Base-by-base conservation (phyloP, 2,329 filamentous ascomycete species). In the Zasmidium cellare region DNA sequence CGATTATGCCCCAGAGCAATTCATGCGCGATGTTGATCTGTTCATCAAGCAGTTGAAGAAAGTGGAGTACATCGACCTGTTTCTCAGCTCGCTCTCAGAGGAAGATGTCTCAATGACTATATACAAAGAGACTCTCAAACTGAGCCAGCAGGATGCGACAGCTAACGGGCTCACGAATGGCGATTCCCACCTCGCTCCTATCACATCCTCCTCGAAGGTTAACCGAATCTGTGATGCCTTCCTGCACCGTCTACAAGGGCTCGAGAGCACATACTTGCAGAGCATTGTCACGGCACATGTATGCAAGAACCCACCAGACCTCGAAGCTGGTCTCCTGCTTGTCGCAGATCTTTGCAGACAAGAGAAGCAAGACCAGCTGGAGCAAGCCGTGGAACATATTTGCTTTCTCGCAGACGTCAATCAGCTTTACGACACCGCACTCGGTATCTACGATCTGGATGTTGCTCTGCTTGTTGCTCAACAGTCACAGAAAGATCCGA, bases 391-490 rank as follows among this genome's bases (percentile, higher is more conserved):
- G 20, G 92, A 97, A 71, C 94, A 99, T 70, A 97, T 99, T 59
- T 97, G 92, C 80, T 99, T 99, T 80, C 82, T 99, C 45, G 91
- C 92, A 0, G 94, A 99, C 74, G 89, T 96, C 47, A 96, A 97
- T 72, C 87, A 87, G 41, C 84, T 99, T 0, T 99, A 96, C 69
- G 91, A 97, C 61, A 87, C 92, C 59, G 90, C 94, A 0, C 80
- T 99, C 1, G 92, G 92, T 1, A 80, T 97, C 2, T 99, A 99
- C 72, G 87, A 97, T 69, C 84, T 99, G 2, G 91, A 96, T 11
- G 84, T 99, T 7, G 88, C 93, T 2, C 81, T 99, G 11, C 80
- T 97, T 5, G 90, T 99, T 12, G 94, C 94, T 0, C 94, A 99
- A 70, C 92, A 97, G 71, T 94, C 92, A 0, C 94, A 99, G 75